These are phyloP conservation scores for Mychonastes homosphaera DNA, from an alignment of 139 green algal genomes.

Conservation along the genomic window DNA sequence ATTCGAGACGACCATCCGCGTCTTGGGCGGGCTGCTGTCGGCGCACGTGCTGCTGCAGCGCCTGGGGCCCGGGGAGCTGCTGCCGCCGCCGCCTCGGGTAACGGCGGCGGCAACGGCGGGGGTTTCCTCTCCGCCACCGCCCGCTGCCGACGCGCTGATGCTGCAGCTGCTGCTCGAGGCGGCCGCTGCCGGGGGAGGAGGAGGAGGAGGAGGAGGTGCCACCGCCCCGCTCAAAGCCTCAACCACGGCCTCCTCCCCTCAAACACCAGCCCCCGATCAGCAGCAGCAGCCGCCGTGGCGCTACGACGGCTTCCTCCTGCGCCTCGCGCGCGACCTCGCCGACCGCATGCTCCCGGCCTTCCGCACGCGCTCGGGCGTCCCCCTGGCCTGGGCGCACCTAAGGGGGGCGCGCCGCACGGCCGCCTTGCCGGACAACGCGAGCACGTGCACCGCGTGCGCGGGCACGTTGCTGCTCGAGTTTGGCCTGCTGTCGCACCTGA, in stretches of 20 bases:
- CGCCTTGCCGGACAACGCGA: conserved; percentile 32
- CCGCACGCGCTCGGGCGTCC: conserved; percentile 61
- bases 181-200: not conserved
- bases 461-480: conserved; percentile 84
- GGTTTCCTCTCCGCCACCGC: too few species aligned
- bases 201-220: not conserved
- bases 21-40: conserved; percentile 77
- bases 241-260: conserved; percentile 3
- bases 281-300: conserved; percentile 2
- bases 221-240: too few species aligned
- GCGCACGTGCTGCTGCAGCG: conserved; percentile 42
- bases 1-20: conserved; percentile 92
- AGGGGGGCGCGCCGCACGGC: conserved; percentile 17
- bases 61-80: too few species aligned
- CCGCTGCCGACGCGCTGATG: too few species aligned
- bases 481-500: conserved; percentile 54
- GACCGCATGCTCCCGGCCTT: conserved; percentile 74
- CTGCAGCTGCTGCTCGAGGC: too few species aligned
- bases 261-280: too few species aligned
- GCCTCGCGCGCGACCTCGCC: conserved; percentile 46
- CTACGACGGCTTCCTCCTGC: conserved; percentile 51
- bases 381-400: conserved; percentile 64
- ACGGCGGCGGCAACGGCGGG: too few species aligned
- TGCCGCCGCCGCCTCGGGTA: too few species aligned
- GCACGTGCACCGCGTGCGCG: conserved; percentile 76